Evolutionary conservation across 108 stramenopile genomes (phyloP).

Genomic region (Halocafeteria seosinensis): DNA sequence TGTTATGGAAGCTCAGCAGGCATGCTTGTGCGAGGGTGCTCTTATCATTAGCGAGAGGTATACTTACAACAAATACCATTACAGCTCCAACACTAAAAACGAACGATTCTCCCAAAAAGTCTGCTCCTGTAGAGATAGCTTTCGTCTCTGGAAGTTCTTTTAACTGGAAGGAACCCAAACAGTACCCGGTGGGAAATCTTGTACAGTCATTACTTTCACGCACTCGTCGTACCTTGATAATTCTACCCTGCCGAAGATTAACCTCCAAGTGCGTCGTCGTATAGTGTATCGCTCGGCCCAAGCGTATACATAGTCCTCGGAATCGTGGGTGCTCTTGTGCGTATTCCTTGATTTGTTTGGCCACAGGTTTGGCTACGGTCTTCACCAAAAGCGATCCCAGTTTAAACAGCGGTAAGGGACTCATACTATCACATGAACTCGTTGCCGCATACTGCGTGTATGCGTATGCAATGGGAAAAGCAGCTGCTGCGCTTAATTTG

Average conservation of each 20-base stretch:
- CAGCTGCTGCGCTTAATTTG: too few relatives aligned
- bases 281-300: background rate
- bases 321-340: constrained; percentile 1
- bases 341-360: constrained; percentile 2
- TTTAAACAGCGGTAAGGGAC: constrained; percentile 1
- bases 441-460: too few relatives aligned
- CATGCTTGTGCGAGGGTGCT: background rate
- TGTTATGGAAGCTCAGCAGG: background rate
- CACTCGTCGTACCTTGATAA: background rate
- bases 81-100: constrained; percentile 1
- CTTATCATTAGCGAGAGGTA: background rate
- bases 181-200: too few relatives aligned
- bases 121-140: too few relatives aligned
- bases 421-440: background rate
- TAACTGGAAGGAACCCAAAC: too few relatives aligned
- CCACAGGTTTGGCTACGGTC: background rate
- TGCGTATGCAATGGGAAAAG: too few relatives aligned
- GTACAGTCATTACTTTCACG: too few relatives aligned
- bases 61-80: background rate
- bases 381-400: background rate
- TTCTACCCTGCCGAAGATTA: background rate
- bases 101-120: background rate
- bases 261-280: background rate
- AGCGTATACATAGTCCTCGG: background rate
- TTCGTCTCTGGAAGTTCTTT: too few relatives aligned